Evolutionary conservation across 1,284 basidiomycete genomes (phyloP).

Genomic region (Cryptococcus hybrid): DNA sequence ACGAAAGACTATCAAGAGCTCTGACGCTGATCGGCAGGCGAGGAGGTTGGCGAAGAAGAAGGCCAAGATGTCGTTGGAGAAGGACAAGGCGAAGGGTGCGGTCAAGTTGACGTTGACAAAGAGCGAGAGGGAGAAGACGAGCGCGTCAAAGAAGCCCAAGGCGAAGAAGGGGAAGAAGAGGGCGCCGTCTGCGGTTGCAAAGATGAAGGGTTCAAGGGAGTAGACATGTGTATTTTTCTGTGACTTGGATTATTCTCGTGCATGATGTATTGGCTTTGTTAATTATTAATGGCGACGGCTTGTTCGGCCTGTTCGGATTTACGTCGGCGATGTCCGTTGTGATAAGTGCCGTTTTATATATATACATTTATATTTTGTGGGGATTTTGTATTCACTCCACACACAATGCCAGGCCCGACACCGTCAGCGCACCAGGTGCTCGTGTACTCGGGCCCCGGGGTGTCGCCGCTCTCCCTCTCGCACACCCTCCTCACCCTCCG

Average conservation of each 20-base stretch:
- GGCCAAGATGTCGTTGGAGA: constrained; percentile 52
- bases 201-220: constrained; percentile 49
- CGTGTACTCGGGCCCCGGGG: constrained; percentile 72
- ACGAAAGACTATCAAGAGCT: constrained; percentile 73
- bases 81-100: constrained; percentile 62
- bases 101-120: constrained; percentile 36
- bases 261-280: too few species aligned
- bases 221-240: constrained; percentile 7
- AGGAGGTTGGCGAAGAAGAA: constrained; percentile 86
- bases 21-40: constrained; percentile 73
- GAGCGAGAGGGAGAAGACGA: constrained; percentile 22
- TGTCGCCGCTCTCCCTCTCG: constrained; percentile 59
- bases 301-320: too few species aligned
- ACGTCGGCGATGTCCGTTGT: too few species aligned
- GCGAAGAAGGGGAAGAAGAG: constrained; percentile 37
- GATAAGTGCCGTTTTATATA: too few species aligned
- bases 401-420: constrained; percentile 11
- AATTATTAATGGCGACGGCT: too few species aligned
- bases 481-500: constrained; percentile 60
- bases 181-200: constrained; percentile 41
- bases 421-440: constrained; percentile 60
- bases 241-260: too few species aligned
- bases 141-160: constrained; percentile 14
- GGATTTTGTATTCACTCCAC: not conserved
- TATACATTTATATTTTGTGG: not conserved